Percentiles rank a stretch among this genome's conserved stretches.
phyloP scores from a whole-genome alignment of 1,284 basidiomycete species.

The Violaceomyces palustris region DNA sequence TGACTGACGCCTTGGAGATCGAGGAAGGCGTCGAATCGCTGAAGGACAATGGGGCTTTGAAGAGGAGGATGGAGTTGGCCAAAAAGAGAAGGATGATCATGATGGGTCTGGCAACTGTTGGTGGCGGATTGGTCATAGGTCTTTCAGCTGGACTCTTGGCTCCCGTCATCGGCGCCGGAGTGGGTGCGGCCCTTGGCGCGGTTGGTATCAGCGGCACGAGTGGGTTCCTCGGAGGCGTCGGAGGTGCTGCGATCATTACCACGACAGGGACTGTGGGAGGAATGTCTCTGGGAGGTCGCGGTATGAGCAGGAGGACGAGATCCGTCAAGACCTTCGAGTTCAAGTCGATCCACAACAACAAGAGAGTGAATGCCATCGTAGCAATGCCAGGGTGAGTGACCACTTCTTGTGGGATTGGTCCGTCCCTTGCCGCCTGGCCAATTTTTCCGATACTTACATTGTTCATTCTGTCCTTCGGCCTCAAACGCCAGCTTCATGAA shows the following conservation, averaged over 20 bases:
- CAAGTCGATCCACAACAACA: conserved; percentile 52
- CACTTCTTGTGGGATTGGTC: too few relatives aligned
- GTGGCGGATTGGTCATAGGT: conserved; percentile 51
- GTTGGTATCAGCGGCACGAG: conserved; percentile 50
- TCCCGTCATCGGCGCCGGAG: conserved; percentile 50
- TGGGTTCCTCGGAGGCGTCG: conserved; percentile 48
- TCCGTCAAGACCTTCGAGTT: conserved; percentile 51
- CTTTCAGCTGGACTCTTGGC: conserved; percentile 49
- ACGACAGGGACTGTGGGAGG: conserved; percentile 49
- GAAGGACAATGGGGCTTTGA: conserved; percentile 31
- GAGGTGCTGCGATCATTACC: conserved; percentile 50
- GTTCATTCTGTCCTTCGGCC: too few relatives aligned
- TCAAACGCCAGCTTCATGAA: conserved; percentile 34
- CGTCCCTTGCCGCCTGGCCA: neutral
- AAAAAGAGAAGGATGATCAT: conserved; percentile 44
- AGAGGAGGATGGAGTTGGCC: conserved; percentile 31
- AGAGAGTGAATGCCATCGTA: conserved; percentile 51
- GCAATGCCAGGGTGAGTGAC: conserved; percentile 33
- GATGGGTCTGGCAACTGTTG: conserved; percentile 51
- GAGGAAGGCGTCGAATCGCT: conserved; percentile 48
- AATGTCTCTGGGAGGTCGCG: conserved; percentile 45
- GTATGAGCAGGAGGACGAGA: conserved; percentile 46
- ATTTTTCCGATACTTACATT: neutral
- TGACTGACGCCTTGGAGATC: conserved; percentile 50
- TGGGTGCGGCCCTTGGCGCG: conserved; percentile 47